phyloP scores from a whole-genome alignment of 805 yeast species.

The Candida ascalaphidarum region DNA sequence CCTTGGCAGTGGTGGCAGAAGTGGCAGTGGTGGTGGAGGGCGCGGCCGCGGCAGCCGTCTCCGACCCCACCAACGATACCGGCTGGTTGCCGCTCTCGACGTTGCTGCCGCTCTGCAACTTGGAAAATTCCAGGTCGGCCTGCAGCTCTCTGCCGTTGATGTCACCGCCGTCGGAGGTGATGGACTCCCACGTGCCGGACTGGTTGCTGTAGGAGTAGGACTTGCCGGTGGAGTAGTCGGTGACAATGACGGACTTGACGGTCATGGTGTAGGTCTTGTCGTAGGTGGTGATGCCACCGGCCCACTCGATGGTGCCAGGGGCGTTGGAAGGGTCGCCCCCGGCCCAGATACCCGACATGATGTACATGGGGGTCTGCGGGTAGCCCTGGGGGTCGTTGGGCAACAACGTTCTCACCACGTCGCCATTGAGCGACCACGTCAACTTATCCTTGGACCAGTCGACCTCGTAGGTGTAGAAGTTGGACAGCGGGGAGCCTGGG shows the following conservation, averaged over 20 bases:
- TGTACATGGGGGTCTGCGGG: conserved; percentile 10
- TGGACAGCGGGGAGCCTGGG: conserved; percentile 5
- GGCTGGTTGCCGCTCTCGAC: no score
- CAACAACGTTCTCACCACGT: conserved; percentile 5
- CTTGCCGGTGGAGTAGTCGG: conserved; percentile 62
- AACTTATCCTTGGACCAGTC: conserved; percentile 7
- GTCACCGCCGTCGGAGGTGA: conserved; percentile 46
- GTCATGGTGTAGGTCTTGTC: conserved; percentile 58
- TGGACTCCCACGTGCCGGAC: conserved; percentile 54
- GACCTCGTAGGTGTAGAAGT: conserved; percentile 7
- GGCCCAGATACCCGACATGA: conserved; percentile 52
- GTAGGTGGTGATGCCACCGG: conserved; percentile 69
- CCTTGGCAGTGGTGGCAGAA: no score
- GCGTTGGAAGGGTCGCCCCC: conserved; percentile 67
- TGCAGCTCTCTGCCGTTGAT: conserved; percentile 45
- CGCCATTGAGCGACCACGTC: conserved; percentile 6
- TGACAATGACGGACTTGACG: conserved; percentile 50
- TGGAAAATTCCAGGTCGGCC: no score
- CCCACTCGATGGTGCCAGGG: conserved; percentile 73
- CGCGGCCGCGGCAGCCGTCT: no score
- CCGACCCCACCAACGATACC: no score
- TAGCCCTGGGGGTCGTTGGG: conserved; percentile 7
- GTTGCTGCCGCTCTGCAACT: no score
- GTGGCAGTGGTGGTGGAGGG: no score
- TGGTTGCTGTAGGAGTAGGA: conserved; percentile 37